Evolutionary conservation across 305 asterid species (phyloP).

Genomic region (Fraxinus baroniana): DNA sequence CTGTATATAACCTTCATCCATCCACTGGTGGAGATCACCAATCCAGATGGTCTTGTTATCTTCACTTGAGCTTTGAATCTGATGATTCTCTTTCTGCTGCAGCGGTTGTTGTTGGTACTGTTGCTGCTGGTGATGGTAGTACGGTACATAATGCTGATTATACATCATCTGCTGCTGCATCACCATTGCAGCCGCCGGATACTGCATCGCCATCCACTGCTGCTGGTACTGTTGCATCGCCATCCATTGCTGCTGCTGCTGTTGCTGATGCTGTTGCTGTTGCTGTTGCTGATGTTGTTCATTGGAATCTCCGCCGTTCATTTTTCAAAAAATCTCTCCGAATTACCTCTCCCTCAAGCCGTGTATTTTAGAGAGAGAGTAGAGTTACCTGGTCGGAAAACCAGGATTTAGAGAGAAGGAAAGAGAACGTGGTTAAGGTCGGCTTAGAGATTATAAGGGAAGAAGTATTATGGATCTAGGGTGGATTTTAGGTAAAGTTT

Average conservation of each 20-base stretch:
- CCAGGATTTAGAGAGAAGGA: slow-evolving; percentile 29
- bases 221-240: slow-evolving; percentile 50
- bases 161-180: slow-evolving; percentile 80
- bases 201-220: slow-evolving; percentile 49
- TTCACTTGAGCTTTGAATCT: slow-evolving; percentile 66
- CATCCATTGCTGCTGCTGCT: slow-evolving; percentile 37
- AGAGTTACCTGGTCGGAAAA: slow-evolving; percentile 27
- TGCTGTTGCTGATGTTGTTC: slow-evolving; percentile 47
- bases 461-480: slow-evolving; percentile 31
- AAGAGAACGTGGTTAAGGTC: slow-evolving; percentile 19
- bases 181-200: neutral
- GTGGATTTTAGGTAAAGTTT: slow-evolving; percentile 15
- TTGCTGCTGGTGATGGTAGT: slow-evolving; percentile 54
- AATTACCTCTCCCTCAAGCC: slow-evolving; percentile 10
- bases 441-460: slow-evolving; percentile 23
- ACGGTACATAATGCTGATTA: slow-evolving; percentile 73
- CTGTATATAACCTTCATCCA: slow-evolving; percentile 83
- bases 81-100: slow-evolving; percentile 25
- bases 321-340: slow-evolving; percentile 15
- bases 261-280: slow-evolving; percentile 30
- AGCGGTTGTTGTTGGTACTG: slow-evolving; percentile 42
- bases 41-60: slow-evolving; percentile 97
- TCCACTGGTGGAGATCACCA: slow-evolving; percentile 98
- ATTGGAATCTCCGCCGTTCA: slow-evolving; percentile 66
- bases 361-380: slow-evolving; percentile 10